Evolutionary conservation across 768 basidiomycete species (phyloP).

Genomic region (Amanita rubescens): DNA sequence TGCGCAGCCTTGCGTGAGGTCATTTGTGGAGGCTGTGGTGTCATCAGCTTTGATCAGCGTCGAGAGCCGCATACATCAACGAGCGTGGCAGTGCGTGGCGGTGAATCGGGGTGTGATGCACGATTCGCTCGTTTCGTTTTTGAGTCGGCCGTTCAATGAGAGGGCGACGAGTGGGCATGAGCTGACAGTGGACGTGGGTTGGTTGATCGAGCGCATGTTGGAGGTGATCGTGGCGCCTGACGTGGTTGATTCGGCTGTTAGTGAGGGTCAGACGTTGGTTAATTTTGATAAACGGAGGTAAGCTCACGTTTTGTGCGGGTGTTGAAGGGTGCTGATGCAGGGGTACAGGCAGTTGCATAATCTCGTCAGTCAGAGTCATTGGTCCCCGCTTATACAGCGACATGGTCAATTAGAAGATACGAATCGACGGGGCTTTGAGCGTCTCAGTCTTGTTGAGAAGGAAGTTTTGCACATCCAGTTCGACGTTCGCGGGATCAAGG

Average conservation of each 20-base stretch:
- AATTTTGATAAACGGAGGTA: conserved; percentile 83
- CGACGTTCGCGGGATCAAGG: conserved; percentile 66
- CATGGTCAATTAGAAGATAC: conserved; percentile 45
- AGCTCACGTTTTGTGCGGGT: conserved; percentile 11
- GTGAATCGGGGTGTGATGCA: conserved; percentile 49
- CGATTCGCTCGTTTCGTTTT: conserved; percentile 52
- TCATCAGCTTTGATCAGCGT: conserved; percentile 71
- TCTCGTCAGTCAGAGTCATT: conserved; percentile 49
- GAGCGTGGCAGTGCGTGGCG: conserved; percentile 76
- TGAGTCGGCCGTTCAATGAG: conserved; percentile 44
- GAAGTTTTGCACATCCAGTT: conserved; percentile 56
- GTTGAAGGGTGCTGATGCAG: conserved; percentile 12
- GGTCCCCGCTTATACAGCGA: conserved; percentile 34
- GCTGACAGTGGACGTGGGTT: conserved; percentile 68
- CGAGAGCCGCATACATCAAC: conserved; percentile 69
- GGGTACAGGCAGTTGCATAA: conserved; percentile 56
- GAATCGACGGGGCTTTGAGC: conserved; percentile 64
- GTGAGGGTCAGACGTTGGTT: conserved; percentile 52
- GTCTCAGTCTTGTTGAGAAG: conserved; percentile 68
- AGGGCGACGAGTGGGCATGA: conserved; percentile 34
- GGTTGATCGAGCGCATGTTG: conserved; percentile 75
- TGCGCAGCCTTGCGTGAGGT: conserved; percentile 63
- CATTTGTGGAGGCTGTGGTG: conserved; percentile 73
- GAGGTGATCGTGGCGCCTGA: conserved; percentile 75
- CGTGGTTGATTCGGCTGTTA: conserved; percentile 46